Evolutionary conservation across 2,329 filamentous ascomycete genomes (phyloP).

Genomic region (Xylariales sp.): DNA sequence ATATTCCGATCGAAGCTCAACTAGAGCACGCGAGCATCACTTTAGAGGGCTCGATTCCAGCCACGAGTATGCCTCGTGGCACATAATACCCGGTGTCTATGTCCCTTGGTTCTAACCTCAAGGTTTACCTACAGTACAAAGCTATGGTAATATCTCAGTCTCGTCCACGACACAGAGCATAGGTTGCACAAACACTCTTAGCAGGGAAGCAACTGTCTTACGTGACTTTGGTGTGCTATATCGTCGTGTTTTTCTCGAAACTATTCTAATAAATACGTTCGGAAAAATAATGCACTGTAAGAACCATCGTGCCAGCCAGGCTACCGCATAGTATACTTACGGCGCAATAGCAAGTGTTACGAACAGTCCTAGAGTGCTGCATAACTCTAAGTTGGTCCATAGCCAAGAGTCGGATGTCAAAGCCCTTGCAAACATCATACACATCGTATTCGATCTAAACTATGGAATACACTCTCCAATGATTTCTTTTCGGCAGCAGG

Average conservation of each 20-base stretch:
- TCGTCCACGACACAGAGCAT: neutral
- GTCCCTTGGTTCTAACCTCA: neutral
- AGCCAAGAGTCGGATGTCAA: neutral
- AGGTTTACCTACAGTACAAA: neutral
- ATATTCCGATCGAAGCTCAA: neutral
- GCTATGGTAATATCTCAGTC: neutral
- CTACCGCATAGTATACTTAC: neutral
- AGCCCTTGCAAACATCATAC: neutral
- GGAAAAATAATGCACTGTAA: conserved; percentile 8
- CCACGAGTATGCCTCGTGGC: neutral
- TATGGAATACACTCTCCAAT: neutral
- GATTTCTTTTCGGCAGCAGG: neutral
- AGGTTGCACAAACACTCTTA: neutral
- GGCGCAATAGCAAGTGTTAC: neutral
- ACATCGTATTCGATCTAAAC: neutral
- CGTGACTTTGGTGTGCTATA: neutral
- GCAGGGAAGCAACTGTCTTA: neutral
- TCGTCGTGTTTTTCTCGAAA: conserved; percentile 9
- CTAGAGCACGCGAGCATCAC: neutral
- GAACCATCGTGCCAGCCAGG: neutral
- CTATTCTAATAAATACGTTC: conserved; percentile 1
- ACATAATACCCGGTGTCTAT: neutral
- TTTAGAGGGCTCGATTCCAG: neutral
- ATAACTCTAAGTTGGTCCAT: neutral
- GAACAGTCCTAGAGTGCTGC: neutral